Evolutionary conservation across 805 yeast genomes (phyloP).

Genomic region (Ogataea trehaloabstinens): DNA sequence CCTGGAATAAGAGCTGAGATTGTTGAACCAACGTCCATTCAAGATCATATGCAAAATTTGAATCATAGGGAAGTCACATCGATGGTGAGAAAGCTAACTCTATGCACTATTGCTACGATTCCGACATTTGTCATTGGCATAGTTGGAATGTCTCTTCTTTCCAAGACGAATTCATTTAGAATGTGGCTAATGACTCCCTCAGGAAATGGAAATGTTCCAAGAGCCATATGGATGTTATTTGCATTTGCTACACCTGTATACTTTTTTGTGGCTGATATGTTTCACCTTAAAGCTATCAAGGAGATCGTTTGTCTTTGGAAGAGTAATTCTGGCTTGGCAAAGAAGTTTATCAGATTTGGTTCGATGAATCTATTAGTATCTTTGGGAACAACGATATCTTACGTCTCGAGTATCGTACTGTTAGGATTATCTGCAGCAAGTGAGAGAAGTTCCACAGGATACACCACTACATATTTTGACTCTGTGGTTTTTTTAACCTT

Average conservation of each 20-base stretch:
- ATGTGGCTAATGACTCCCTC: slow-evolving; percentile 59
- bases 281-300: slow-evolving; percentile 63
- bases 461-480: slow-evolving; percentile 70
- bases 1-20: slow-evolving; percentile 50
- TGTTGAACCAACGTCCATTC: slow-evolving; percentile 55
- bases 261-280: slow-evolving; percentile 70
- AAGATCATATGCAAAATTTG: slow-evolving; percentile 56
- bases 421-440: slow-evolving; percentile 43
- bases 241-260: slow-evolving; percentile 69
- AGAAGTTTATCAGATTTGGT: slow-evolving; percentile 66
- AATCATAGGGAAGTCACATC: slow-evolving; percentile 46
- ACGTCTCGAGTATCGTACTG: slow-evolving; percentile 62
- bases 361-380: slow-evolving; percentile 75
- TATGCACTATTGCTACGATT: slow-evolving; percentile 55
- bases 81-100: slow-evolving; percentile 44
- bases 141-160: slow-evolving; percentile 63
- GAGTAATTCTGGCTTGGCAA: slow-evolving; percentile 50
- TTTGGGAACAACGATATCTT: slow-evolving; percentile 71
- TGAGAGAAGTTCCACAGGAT: slow-evolving; percentile 33
- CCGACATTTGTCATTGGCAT: slow-evolving; percentile 67
- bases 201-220: slow-evolving; percentile 59
- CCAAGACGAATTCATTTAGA: slow-evolving; percentile 39
- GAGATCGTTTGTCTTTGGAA: slow-evolving; percentile 61
- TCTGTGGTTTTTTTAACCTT: slow-evolving; percentile 75
- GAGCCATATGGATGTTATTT: slow-evolving; percentile 66